Percentiles rank a stretch among this genome's conserved stretches.
These are phyloP conservation scores for Xanthoceras sorbifolium DNA, from an alignment of 345 rosid species.

Conservation along the genomic window DNA sequence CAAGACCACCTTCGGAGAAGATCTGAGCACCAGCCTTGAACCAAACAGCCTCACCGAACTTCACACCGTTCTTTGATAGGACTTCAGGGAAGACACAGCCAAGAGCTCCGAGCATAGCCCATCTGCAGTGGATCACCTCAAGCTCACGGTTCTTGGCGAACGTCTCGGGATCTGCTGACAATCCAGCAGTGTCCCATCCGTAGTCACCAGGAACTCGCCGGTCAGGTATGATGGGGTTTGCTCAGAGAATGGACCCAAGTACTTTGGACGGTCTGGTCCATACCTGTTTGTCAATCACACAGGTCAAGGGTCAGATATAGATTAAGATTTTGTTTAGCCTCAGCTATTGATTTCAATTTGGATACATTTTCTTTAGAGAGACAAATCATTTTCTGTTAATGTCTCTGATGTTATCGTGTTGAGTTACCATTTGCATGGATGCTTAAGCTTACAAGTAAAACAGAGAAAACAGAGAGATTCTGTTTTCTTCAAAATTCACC, in stretches of 20 bases:
- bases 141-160: constrained; percentile 97
- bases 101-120: constrained; percentile 98
- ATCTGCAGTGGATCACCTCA: constrained; percentile 92
- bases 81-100: constrained; percentile 93
- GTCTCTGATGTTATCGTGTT: too few species aligned
- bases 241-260: constrained; percentile 95
- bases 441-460: too few species aligned
- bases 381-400: too few species aligned
- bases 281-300: constrained; percentile 54
- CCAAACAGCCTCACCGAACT: constrained; percentile 95
- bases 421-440: too few species aligned
- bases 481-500: too few species aligned
- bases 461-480: too few species aligned
- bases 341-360: too few species aligned
- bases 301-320: too few species aligned
- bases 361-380: too few species aligned
- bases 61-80: constrained; percentile 79
- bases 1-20: constrained; percentile 94
- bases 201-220: constrained; percentile 95
- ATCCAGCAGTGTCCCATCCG: constrained; percentile 98
- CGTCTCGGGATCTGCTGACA: constrained; percentile 95
- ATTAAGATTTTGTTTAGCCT: too few species aligned
- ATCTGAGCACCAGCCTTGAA: constrained; percentile 95
- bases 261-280: constrained; percentile 98
- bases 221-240: constrained; percentile 90